Conservation (phyloP, 192 early-diverging fungal species). For the Lobosporangium transversale region DNA sequence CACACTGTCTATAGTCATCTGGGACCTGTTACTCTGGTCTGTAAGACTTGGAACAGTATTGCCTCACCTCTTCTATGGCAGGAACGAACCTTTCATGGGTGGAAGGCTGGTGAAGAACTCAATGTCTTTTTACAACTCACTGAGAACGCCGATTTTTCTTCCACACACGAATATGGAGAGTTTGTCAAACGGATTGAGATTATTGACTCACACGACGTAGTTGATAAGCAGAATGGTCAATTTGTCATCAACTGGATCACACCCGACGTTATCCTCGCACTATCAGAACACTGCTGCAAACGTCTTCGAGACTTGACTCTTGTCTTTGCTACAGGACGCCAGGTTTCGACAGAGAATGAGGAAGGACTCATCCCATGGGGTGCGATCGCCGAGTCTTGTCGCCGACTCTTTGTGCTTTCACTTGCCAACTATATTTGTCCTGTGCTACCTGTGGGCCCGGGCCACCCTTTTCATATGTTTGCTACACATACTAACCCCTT, state of each 20-base stretch:
- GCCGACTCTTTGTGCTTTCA: conserved; percentile 43
- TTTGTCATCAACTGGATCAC: conserved; percentile 55
- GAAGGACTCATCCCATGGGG: conserved; percentile 49
- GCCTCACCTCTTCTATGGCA: conserved; percentile 51
- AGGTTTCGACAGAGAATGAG: conserved; percentile 44
- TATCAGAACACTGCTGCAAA: conserved; percentile 49
- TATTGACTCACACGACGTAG: conserved; percentile 51
- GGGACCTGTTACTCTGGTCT: conserved; percentile 38
- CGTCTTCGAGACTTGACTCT: conserved; percentile 41
- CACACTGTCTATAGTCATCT: conserved; percentile 46
- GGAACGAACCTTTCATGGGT: conserved; percentile 50
- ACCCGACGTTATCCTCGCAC: conserved; percentile 51
- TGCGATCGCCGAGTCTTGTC: conserved; percentile 48
- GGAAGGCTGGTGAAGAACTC: conserved; percentile 53
- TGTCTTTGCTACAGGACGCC: conserved; percentile 45
- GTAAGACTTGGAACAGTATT: conserved; percentile 45
- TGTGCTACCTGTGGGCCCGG: conserved; percentile 19
- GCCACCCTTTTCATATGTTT: conserved; percentile 47
- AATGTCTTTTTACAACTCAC: conserved; percentile 42
- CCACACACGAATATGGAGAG: conserved; percentile 52
- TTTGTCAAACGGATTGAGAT: conserved; percentile 51
- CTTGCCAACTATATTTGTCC: conserved; percentile 52
- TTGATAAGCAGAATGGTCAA: conserved; percentile 51
- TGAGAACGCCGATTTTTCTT: conserved; percentile 52
- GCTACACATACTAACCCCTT: conserved; percentile 40